These are phyloP conservation scores for Fusarium foetens DNA, from an alignment of 2,329 filamentous ascomycete genomes.

Conservation along the genomic window DNA sequence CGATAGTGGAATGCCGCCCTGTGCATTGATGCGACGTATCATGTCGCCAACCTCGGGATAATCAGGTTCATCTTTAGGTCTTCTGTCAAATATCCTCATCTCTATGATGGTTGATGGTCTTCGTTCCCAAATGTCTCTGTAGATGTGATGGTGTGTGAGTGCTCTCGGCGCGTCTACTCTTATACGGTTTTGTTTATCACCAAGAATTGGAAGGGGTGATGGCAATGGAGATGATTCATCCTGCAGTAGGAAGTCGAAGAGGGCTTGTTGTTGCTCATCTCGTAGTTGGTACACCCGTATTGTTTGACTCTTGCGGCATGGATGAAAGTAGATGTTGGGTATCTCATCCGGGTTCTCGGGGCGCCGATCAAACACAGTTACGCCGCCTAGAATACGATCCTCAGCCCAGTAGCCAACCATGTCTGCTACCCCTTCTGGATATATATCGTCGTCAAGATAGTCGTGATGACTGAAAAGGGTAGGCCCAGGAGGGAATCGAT, in stretches of 20 bases:
- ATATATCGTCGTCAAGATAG: slow-evolving; percentile 25
- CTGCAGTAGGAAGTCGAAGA: slow-evolving; percentile 14
- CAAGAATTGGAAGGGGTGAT: slow-evolving; percentile 11
- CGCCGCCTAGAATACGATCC: slow-evolving; percentile 21
- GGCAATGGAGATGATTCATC: neutral
- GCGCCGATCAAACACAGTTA: slow-evolving; percentile 6
- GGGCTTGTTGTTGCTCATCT: slow-evolving; percentile 11
- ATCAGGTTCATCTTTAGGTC: slow-evolving; percentile 22
- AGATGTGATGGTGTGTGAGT: slow-evolving; percentile 14
- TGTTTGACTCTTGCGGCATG: slow-evolving; percentile 17
- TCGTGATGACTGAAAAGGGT: slow-evolving; percentile 23
- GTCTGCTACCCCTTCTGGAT: slow-evolving; percentile 14
- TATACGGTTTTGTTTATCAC: slow-evolving; percentile 5
- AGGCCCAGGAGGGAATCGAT: neutral
- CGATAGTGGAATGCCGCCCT: neutral
- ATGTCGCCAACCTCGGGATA: slow-evolving; percentile 18
- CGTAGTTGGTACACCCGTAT: slow-evolving; percentile 25
- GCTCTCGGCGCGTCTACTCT: slow-evolving; percentile 13
- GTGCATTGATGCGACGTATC: slow-evolving; percentile 4
- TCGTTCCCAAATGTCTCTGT: slow-evolving; percentile 29
- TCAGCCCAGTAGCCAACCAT: slow-evolving; percentile 32
- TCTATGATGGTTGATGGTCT: slow-evolving; percentile 4
- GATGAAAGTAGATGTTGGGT: slow-evolving; percentile 23
- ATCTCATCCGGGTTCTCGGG: neutral
- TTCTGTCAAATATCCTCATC: neutral